Percentiles rank a stretch among this genome's conserved stretches.
Evolutionary conservation across 164 flowering plant genomes (phyloP).

Genomic region (Houttuynia cordata): DNA sequence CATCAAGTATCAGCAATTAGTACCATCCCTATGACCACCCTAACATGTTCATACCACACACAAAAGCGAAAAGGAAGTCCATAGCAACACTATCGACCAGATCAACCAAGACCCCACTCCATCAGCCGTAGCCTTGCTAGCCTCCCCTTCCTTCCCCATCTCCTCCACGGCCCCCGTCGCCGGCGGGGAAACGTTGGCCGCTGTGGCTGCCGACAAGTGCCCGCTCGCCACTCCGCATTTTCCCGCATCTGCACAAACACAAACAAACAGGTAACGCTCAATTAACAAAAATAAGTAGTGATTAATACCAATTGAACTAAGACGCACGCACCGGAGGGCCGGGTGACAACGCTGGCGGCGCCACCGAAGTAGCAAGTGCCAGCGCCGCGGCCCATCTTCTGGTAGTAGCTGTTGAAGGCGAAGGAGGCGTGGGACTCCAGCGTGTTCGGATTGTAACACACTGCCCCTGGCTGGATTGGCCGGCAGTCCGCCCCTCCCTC

Average conservation of each 20-base stretch:
- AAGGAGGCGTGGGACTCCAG: slow-evolving; percentile 71
- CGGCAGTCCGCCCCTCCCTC: slow-evolving; percentile 78
- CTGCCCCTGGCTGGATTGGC: slow-evolving; percentile 53
- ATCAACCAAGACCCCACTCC: neutral
- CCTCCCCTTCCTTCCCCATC: neutral
- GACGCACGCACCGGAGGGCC: neutral
- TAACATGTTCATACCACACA: too few species aligned
- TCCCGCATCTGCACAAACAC: neutral
- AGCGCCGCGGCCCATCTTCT: slow-evolving; percentile 35
- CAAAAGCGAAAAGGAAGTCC: too few species aligned
- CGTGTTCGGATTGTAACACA: slow-evolving; percentile 61
- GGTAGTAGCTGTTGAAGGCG: slow-evolving; percentile 83
- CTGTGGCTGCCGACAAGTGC: neutral
- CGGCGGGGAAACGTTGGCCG: neutral
- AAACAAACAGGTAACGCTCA: neutral
- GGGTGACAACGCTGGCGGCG: slow-evolving; percentile 56
- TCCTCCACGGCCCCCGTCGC: neutral
- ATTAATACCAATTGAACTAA: too few species aligned
- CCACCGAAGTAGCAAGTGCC: slow-evolving; percentile 78
- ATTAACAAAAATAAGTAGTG: too few species aligned
- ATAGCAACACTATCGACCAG: neutral
- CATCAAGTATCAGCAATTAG: too few species aligned
- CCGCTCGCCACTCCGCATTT: neutral
- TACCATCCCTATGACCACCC: too few species aligned
- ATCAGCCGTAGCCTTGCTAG: neutral